Conservation (phyloP, 1,284 basidiomycete species). For the Cutaneotrichosporon sp. region DNA sequence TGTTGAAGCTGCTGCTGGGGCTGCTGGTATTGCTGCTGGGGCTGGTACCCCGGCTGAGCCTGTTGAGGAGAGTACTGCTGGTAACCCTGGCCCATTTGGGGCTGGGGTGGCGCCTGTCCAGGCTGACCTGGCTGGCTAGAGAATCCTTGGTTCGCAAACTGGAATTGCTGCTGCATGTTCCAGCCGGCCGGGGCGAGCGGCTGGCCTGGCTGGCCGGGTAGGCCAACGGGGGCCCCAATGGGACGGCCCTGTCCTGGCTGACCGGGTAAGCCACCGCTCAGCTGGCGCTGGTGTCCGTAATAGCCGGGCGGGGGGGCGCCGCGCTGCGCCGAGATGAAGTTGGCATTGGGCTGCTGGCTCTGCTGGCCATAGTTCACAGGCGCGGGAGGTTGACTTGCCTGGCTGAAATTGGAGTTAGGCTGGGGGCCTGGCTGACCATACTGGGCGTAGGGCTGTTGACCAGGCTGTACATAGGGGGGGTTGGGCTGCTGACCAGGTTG, state of each 20-base stretch:
- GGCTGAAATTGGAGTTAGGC: background rate
- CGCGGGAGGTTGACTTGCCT: background rate
- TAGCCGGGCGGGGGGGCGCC: background rate
- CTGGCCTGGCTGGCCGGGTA: constrained; percentile 16
- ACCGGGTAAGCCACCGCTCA: background rate
- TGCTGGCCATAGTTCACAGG: background rate
- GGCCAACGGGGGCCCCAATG: background rate
- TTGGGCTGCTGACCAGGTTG: background rate
- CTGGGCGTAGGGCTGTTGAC: background rate
- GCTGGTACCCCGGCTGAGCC: background rate
- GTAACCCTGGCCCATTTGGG: constrained; percentile 1
- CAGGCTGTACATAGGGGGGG: background rate
- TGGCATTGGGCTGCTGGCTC: constrained; percentile 4
- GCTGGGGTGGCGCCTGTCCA: background rate
- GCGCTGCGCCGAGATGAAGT: background rate
- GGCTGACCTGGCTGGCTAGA: background rate
- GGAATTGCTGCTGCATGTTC: constrained; percentile 7
- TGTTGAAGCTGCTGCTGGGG: constrained; percentile 7
- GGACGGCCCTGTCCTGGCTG: constrained; percentile 5
- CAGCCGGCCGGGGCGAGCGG: background rate
- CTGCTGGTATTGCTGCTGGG: constrained; percentile 7
- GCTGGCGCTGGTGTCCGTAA: background rate
- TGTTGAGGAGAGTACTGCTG: constrained; percentile 1
- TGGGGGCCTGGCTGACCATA: background rate
- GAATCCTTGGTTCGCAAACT: background rate